These are phyloP conservation scores for Protomyces arabidopsidicola DNA, from an alignment of 1,139 yeast species.

Conservation along the genomic window DNA sequence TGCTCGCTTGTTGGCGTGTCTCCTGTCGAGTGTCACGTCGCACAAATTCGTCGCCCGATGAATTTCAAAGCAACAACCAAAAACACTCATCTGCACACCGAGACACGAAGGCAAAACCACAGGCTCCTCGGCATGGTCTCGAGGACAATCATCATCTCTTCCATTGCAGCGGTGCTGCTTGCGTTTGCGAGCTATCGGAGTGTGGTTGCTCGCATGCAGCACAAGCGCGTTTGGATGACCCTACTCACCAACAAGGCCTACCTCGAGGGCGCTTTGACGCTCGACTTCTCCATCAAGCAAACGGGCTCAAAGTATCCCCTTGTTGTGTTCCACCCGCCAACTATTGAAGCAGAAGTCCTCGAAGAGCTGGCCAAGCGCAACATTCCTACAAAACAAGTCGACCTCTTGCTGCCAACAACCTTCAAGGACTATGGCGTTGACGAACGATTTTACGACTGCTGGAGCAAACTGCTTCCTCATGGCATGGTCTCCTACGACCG, in stretches of 20 bases:
- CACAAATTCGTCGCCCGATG: too few relatives aligned
- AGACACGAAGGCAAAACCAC: too few relatives aligned
- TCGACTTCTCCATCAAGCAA: constrained; percentile 46
- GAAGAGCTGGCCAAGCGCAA: constrained; percentile 42
- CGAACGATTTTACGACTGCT: constrained; percentile 53
- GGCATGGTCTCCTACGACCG: constrained; percentile 48
- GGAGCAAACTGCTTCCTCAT: constrained; percentile 56
- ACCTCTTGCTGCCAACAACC: constrained; percentile 45
- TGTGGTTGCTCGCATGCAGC: constrained; percentile 23
- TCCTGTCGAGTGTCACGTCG: too few relatives aligned
- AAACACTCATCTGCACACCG: too few relatives aligned
- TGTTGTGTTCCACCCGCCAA: constrained; percentile 50
- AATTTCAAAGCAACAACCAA: too few relatives aligned
- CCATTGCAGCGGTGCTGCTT: not conserved
- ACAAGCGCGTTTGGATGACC: constrained; percentile 49
- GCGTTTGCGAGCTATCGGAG: not conserved
- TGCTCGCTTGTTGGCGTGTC: too few relatives aligned
- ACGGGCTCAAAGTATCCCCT: constrained; percentile 48
- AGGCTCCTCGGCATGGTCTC: not conserved
- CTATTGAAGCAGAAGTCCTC: constrained; percentile 44
- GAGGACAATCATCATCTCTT: not conserved
- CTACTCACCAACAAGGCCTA: constrained; percentile 50
- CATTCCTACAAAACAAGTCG: constrained; percentile 45
- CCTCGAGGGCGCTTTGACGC: constrained; percentile 49
- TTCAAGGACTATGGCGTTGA: constrained; percentile 48